Base-by-base conservation (phyloP, 768 basidiomycete species). In the Pulveroboletus ravenelii region DNA sequence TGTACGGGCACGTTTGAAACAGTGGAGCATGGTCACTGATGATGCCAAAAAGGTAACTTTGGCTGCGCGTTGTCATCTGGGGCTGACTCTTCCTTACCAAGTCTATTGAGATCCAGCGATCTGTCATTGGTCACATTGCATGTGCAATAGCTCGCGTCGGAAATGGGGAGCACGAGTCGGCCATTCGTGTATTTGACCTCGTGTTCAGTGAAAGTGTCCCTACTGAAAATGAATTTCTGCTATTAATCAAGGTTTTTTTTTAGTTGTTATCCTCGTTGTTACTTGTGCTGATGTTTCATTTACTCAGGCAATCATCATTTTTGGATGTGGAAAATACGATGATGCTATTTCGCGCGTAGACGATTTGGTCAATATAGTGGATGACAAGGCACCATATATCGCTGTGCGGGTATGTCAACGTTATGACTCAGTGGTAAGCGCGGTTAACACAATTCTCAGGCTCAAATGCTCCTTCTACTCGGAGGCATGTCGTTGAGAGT, bases 51-150 rank as follows among this genome's bases (percentile, higher is more conserved):
- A 47, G 48, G 39, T 56, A 40, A 32, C 31, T 9, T 31, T 9
- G 30, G 30, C 4, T 23, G 20, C 4, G 20, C 20, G 20, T 2
- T 23, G 20, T 23, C 20, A 23, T 23, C 20, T 23, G 20, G 20
- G 2, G 25, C 25, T 27, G 25, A 27, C 6, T 27, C 25, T 5
- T 1, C 14, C 10, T 4, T 23, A 1, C 0, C 15, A 43, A 56
- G 58, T 60, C 59, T 18, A 32, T 51, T n/a, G 4, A 53, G 10
- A 12, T 37, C n/a, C 48, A 40, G 9, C 31, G 10, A n/a, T 61
- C 58, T 1, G 39, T 38, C 2, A 40, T 60, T 3, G 54, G 47
- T 30, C 27, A 60, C 32, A 37, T 60, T 10, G 58, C 58, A 7
- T 3, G n/a, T 1, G 44, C 54, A 5, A 37, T 60, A 2, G 45